Evolutionary conservation across 345 rosid genomes (phyloP).

Genomic region (Angophora floribunda): DNA sequence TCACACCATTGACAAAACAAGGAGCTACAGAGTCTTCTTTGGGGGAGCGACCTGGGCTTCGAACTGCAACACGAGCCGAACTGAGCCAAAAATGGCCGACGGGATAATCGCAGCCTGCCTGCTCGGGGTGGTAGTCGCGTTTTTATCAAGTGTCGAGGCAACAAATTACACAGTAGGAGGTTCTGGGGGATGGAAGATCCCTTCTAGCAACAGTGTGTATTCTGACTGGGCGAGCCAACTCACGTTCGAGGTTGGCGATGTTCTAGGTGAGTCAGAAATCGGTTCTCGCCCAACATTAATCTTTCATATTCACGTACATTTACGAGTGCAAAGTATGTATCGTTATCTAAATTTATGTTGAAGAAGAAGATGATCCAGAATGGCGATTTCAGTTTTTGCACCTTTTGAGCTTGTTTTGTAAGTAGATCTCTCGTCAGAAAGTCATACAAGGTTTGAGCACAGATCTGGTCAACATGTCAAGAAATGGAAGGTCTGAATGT

Average conservation of each 20-base stretch:
- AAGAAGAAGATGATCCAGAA: background rate
- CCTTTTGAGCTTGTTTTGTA: background rate
- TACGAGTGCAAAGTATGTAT: background rate
- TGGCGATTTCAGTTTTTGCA: background rate
- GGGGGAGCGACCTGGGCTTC: background rate
- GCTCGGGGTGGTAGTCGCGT: background rate
- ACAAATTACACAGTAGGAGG: background rate
- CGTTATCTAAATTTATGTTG: background rate
- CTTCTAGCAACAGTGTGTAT: background rate
- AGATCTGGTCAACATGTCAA: background rate
- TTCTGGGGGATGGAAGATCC: background rate
- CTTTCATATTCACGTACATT: background rate
- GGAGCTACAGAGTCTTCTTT: background rate
- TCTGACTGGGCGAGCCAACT: background rate
- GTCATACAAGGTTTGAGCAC: background rate
- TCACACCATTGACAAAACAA: background rate
- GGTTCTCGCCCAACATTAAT: background rate
- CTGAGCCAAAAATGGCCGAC: background rate
- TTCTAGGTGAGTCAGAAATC: background rate
- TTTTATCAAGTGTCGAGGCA: background rate
- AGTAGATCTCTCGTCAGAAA: background rate
- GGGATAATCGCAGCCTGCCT: background rate
- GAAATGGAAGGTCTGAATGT: background rate
- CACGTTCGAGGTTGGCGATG: background rate
- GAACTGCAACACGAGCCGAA: background rate